Evolutionary conservation across 768 basidiomycete species (phyloP), one percentile per base, ranked within the genome.

Genomic region (Galerina marginata): DNA sequence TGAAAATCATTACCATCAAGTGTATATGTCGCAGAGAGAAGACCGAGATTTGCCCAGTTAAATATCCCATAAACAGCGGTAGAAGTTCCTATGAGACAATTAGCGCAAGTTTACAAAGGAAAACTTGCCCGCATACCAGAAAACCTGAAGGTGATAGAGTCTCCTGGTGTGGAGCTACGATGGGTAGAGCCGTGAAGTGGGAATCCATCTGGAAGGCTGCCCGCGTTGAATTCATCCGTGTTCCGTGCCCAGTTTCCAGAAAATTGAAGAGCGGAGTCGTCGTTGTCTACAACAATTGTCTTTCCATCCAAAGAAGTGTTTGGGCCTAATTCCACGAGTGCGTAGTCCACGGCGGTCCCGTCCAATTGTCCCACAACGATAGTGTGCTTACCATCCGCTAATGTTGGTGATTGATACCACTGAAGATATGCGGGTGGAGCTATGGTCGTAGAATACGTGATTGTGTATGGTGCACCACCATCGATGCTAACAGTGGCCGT

Each of bases 61-160:
- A 71, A 69, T 33, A 73, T 59, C 9, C 70, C 68, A 47, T 71
- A 74, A 9, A 73, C 51, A 15, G 65, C 33, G 25, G 66, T 57
- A 15, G 65, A 56, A 26, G 68, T 69, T 9, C 71, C 69, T 73
- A 25, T 23, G 7, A 7, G 29, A 33, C 29, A 33, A 33, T 33
- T 33, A 33, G 29, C 29, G 29, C 7, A 33, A 33, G 29, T 33
- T 33, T 1, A 33, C 29, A 33, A 33, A 33, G 29, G 29, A 33
- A 20, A 20, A 4, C 29, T 33, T 7, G 7, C 29, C 29, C 29
- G 7, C 29, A 33, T 51, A 65, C 65, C 65, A 29, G 50, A 29
- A 48, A 65, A 65, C 11, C 14, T 38, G 29, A 62, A 63, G 20
- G 51, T 23, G 33, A 60, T 44, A 6, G 51, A 39, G 54, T 62